phyloP scores from a whole-genome alignment of 1,284 basidiomycete species.

The Pyrrhoderma noxium region DNA sequence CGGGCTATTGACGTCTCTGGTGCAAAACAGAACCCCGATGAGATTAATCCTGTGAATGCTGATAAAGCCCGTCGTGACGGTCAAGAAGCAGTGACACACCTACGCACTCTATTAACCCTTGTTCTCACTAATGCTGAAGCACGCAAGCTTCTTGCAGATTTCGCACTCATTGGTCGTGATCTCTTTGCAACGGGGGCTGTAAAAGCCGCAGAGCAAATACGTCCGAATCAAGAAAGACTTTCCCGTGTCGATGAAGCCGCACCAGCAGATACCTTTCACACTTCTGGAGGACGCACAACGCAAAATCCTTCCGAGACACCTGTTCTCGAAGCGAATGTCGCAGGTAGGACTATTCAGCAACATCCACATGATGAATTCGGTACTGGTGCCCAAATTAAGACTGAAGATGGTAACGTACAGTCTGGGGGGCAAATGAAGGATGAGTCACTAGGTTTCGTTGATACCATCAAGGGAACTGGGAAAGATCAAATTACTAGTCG shows the following conservation, averaged over 20 bases:
- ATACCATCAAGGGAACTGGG: background rate
- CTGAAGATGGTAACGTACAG: constrained; percentile 9
- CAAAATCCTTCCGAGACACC: constrained; percentile 9
- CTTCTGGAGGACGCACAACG: constrained; percentile 8
- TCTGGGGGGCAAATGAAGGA: constrained; percentile 10
- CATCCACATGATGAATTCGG: constrained; percentile 14
- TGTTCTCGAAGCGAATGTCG: constrained; percentile 12
- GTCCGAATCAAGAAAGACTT: constrained; percentile 62
- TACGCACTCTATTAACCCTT: constrained; percentile 79
- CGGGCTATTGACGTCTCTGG: constrained; percentile 36
- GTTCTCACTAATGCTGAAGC: constrained; percentile 89
- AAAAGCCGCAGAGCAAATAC: constrained; percentile 68
- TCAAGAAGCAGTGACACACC: constrained; percentile 66
- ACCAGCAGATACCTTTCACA: constrained; percentile 38
- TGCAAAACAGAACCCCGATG: constrained; percentile 36
- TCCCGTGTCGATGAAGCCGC: constrained; percentile 64
- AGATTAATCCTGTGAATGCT: constrained; percentile 44
- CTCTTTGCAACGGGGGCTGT: constrained; percentile 71
- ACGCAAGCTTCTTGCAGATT: constrained; percentile 81
- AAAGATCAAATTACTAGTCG: background rate
- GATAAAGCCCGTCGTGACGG: constrained; percentile 54
- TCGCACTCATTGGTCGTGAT: constrained; percentile 80
- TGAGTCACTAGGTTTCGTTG: constrained; percentile 1
- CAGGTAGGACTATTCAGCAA: constrained; percentile 11
- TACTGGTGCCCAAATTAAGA: constrained; percentile 11